Percentiles rank a stretch among this genome's conserved stretches.
Conservation (phyloP, 345 rosid species). For the Acer campestre region DNA sequence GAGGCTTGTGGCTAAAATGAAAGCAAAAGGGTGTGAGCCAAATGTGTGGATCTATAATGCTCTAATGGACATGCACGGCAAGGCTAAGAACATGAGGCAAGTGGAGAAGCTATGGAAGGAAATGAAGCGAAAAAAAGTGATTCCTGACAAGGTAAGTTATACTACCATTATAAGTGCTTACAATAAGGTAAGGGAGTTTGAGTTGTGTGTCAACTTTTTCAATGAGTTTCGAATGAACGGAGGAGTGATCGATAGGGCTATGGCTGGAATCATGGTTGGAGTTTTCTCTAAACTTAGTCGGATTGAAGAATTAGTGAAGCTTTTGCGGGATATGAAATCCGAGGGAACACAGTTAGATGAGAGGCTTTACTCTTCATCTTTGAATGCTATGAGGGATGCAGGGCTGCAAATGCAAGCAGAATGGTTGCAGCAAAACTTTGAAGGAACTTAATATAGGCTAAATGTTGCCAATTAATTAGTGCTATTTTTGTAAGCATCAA, state of each 20-base stretch:
- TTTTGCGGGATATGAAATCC: conserved; percentile 64
- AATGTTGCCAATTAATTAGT: background rate
- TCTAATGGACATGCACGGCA: conserved; percentile 82
- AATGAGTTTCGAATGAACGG: conserved; percentile 58
- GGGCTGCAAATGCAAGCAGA: conserved; percentile 59
- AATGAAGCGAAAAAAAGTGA: conserved; percentile 69
- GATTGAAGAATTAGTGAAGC: conserved; percentile 68
- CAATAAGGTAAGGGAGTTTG: conserved; percentile 62
- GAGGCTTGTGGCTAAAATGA: conserved; percentile 79
- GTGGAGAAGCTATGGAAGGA: conserved; percentile 88
- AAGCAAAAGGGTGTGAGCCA: conserved; percentile 67
- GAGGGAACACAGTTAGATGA: conserved; percentile 62
- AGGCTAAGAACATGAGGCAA: conserved; percentile 59
- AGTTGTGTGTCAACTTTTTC: conserved; percentile 56
- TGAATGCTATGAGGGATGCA: conserved; percentile 76
- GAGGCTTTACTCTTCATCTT: conserved; percentile 66
- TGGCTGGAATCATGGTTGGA: conserved; percentile 87
- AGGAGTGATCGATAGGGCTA: conserved; percentile 63
- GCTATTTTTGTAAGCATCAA: background rate
- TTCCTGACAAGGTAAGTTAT: conserved; percentile 81
- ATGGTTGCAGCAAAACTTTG: conserved; percentile 70
- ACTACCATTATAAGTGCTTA: conserved; percentile 71
- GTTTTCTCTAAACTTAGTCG: conserved; percentile 73
- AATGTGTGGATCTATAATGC: conserved; percentile 88
- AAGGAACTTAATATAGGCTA: conserved; percentile 19